phyloP scores from a whole-genome alignment of 371 early-diverging fungal species.

The Actinomortierella wolfii region DNA sequence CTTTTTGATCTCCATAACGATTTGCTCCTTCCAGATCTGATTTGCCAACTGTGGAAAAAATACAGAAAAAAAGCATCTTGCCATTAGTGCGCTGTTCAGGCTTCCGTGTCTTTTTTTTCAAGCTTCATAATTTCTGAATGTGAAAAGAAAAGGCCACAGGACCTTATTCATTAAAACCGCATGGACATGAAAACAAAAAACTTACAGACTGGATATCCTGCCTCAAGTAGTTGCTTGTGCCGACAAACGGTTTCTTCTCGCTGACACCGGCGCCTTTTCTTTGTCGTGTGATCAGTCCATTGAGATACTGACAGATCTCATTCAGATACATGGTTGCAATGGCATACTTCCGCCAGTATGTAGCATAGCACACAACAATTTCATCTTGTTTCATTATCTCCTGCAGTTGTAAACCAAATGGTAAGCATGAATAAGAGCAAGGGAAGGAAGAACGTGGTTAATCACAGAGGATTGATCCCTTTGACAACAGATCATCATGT shows the following conservation, averaged over 20 bases:
- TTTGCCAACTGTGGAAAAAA: conserved; percentile 61
- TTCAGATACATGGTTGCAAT: conserved; percentile 69
- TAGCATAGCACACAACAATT: conserved; percentile 73
- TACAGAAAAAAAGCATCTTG: not conserved
- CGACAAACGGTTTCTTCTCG: conserved; percentile 51
- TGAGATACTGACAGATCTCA: conserved; percentile 76
- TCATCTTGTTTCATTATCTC: conserved; percentile 68
- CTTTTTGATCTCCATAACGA: conserved; percentile 66
- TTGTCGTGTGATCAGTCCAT: conserved; percentile 56
- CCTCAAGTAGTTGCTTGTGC: conserved; percentile 58
- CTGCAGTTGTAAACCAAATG: conserved; percentile 31
- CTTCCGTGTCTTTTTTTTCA: too few species aligned
- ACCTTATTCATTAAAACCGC: too few species aligned
- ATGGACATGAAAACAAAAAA: not conserved
- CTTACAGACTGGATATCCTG: conserved; percentile 74
- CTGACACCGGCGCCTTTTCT: conserved; percentile 32
- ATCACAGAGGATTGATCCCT: not conserved
- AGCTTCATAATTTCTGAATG: too few species aligned
- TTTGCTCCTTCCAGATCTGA: conserved; percentile 74
- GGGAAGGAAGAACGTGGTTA: not conserved
- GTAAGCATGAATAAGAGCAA: not conserved
- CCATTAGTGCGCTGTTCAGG: too few species aligned
- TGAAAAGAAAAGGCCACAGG: too few species aligned
- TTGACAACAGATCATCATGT: not conserved
- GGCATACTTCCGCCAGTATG: conserved; percentile 72